phyloP scores from a whole-genome alignment of 257 asterid species.

The Solanum virginianum region DNA sequence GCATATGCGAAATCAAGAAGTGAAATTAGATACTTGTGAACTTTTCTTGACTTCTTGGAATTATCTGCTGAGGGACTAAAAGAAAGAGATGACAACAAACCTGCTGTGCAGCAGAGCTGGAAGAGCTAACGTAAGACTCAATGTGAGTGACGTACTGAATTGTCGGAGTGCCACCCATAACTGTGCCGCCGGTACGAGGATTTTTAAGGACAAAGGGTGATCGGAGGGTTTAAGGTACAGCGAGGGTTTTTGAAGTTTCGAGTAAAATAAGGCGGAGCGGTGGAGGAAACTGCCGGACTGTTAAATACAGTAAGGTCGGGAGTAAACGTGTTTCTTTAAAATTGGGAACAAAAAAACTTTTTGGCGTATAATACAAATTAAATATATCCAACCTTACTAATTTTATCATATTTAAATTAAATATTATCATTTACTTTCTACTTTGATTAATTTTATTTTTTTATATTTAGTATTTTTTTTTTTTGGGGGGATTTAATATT shows the following conservation, averaged over 20 bases:
- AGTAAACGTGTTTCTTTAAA: not conserved
- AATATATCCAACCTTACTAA: no score
- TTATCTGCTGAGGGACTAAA: not conserved
- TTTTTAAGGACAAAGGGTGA: not conserved
- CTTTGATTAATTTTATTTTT: no score
- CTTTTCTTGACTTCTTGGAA: not conserved
- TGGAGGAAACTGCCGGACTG: not conserved
- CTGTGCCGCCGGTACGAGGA: not conserved
- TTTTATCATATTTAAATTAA: no score
- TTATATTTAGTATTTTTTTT: no score
- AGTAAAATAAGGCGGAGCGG: not conserved
- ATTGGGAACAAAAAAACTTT: not conserved
- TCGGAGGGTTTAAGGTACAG: conserved; percentile 15
- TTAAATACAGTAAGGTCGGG: not conserved
- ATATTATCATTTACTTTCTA: no score
- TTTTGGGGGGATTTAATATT: no score
- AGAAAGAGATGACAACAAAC: conserved; percentile 11
- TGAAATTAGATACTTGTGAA: not conserved
- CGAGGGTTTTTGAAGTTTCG: conserved; percentile 9
- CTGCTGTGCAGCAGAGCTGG: conserved; percentile 59
- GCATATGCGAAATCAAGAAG: conserved; percentile 6
- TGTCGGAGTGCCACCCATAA: conserved; percentile 27
- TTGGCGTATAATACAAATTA: no score
- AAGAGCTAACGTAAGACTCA: conserved; percentile 60
- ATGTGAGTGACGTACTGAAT: conserved; percentile 44